A percentile compares a stretch with the other conserved stretches of the same genome.
phyloP scores from a whole-genome alignment of 108 stramenopile genomes.

The Pseudonitzschia multiseries region DNA sequence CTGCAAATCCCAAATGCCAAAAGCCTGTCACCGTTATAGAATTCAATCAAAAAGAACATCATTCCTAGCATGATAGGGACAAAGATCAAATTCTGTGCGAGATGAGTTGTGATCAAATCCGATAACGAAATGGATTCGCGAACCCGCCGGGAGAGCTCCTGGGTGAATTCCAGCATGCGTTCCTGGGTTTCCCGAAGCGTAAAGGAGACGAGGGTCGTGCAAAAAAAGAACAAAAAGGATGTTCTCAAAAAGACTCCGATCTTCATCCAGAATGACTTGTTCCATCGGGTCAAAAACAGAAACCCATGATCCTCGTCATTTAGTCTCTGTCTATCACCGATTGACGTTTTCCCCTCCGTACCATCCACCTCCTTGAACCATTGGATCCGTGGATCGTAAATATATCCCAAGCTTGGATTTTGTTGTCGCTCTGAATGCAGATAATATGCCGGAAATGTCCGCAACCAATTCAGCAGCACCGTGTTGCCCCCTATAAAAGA shows the following conservation, averaged over 20 bases:
- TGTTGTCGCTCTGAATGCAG: slow-evolving; percentile 7
- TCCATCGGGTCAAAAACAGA: not conserved
- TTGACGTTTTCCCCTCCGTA: not conserved
- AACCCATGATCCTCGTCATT: too few relatives aligned
- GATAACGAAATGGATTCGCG: slow-evolving; percentile 45
- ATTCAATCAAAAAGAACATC: slow-evolving; percentile 92
- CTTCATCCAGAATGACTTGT: slow-evolving; percentile 24
- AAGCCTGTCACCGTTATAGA: slow-evolving; percentile 88
- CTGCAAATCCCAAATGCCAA: slow-evolving; percentile 87
- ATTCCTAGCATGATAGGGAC: slow-evolving; percentile 94
- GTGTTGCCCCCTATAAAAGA: slow-evolving; percentile 65
- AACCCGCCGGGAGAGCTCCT: slow-evolving; percentile 73
- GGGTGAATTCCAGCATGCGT: slow-evolving; percentile 94
- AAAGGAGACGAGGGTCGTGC: slow-evolving; percentile 87
- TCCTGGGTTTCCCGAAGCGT: slow-evolving; percentile 95
- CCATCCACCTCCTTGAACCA: slow-evolving; percentile 27
- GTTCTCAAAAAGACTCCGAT: slow-evolving; percentile 63
- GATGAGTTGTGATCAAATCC: slow-evolving; percentile 61
- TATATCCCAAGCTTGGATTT: slow-evolving; percentile 33
- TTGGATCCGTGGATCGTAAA: slow-evolving; percentile 41
- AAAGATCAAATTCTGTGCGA: slow-evolving; percentile 86
- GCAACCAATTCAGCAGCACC: slow-evolving; percentile 72
- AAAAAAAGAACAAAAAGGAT: slow-evolving; percentile 88
- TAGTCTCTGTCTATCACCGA: not conserved
- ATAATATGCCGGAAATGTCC: slow-evolving; percentile 16